Conservation (phyloP, 768 basidiomycete genomes). For the Termitomyces sp. region DNA sequence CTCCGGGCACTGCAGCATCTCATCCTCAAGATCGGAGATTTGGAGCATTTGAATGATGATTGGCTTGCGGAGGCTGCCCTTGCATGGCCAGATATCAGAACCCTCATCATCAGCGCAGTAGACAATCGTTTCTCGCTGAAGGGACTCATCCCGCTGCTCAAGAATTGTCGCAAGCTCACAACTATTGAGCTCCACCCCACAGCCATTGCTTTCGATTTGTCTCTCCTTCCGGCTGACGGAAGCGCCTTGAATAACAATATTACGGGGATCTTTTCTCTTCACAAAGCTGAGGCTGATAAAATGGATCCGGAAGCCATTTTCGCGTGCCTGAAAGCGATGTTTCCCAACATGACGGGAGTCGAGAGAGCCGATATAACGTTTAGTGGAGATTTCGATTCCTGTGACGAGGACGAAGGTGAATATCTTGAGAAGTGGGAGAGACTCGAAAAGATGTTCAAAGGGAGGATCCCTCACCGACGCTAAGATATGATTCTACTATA, state of each 20-base stretch:
- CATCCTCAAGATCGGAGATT: background rate
- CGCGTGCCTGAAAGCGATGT: background rate
- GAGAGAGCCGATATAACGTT: background rate
- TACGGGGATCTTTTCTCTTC: background rate
- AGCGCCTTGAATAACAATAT: background rate
- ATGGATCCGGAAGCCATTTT: background rate
- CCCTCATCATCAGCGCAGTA: background rate
- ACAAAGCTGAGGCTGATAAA: background rate
- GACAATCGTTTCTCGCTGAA: background rate
- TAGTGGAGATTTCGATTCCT: background rate
- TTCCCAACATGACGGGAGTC: background rate
- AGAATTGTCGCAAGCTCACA: conserved; percentile 1
- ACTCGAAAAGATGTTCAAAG: background rate
- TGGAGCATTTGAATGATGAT: background rate
- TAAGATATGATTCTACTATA: no score
- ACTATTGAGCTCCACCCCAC: background rate
- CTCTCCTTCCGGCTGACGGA: background rate
- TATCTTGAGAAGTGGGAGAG: background rate
- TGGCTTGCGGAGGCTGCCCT: conserved; percentile 3
- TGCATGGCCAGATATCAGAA: background rate
- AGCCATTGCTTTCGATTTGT: background rate
- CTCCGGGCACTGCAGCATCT: background rate
- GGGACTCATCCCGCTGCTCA: background rate
- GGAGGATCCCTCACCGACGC: background rate
- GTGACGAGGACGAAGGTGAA: background rate